Conservation (phyloP, 2,329 filamentous ascomycete genomes). For the Chalara sp. region DNA sequence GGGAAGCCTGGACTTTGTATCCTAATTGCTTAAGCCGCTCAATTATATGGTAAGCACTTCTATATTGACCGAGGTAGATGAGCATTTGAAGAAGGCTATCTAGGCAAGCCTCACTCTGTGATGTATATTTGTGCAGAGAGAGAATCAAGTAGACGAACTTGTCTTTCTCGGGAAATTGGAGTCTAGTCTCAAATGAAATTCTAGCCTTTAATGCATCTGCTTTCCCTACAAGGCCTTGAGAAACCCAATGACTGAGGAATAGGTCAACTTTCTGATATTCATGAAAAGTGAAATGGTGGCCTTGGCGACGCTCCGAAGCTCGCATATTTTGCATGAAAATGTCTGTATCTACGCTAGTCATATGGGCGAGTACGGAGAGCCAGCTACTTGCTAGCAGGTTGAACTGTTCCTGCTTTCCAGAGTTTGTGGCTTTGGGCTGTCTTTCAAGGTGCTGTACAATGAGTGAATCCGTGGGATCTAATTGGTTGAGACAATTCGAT, state of each 20-base stretch:
- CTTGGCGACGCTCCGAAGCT: not conserved
- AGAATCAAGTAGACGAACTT: conserved; percentile 7
- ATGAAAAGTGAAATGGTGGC: not conserved
- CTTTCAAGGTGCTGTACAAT: conserved; percentile 3
- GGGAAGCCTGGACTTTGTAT: conserved; percentile 6
- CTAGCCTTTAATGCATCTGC: conserved; percentile 1
- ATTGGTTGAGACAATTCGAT: too few species aligned
- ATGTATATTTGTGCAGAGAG: conserved; percentile 8
- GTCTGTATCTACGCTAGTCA: conserved; percentile 3
- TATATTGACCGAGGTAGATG: not conserved
- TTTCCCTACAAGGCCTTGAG: conserved; percentile 7
- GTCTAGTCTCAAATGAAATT: conserved; percentile 8
- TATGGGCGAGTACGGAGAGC: conserved; percentile 13
- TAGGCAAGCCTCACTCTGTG: not conserved
- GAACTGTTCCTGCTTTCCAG: not conserved
- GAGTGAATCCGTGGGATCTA: not conserved
- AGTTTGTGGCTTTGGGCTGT: not conserved
- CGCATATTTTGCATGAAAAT: conserved; percentile 9
- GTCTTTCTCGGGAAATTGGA: not conserved
- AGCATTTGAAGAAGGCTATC: conserved; percentile 2
- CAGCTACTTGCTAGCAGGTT: conserved; percentile 9
- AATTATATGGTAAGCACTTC: conserved; percentile 6
- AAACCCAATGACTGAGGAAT: conserved; percentile 18
- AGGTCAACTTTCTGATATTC: conserved; percentile 3
- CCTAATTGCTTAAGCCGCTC: conserved; percentile 3